These are phyloP conservation scores for Parathielavia appendiculata DNA, from an alignment of 495 filamentous ascomycete species.

Conservation along the genomic window DNA sequence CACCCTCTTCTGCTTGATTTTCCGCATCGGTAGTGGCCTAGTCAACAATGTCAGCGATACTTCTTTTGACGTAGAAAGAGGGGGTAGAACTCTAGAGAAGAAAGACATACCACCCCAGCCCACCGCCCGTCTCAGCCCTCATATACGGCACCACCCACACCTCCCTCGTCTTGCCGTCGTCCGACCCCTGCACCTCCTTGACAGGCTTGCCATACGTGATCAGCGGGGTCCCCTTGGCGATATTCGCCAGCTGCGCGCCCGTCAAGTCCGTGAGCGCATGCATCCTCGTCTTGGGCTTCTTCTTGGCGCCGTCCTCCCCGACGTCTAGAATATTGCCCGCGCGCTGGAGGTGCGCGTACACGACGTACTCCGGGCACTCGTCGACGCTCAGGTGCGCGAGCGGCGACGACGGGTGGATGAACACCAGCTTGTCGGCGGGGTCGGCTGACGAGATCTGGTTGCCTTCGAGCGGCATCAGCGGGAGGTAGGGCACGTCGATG, in stretches of 20 bases:
- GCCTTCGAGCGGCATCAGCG: slow-evolving; percentile 67
- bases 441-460: slow-evolving; percentile 25
- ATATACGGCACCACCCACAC: slow-evolving; percentile 79
- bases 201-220: slow-evolving; percentile 85
- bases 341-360: slow-evolving; percentile 81
- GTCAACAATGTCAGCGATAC: not conserved
- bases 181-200: slow-evolving; percentile 51
- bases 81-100: not conserved
- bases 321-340: slow-evolving; percentile 48
- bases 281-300: slow-evolving; percentile 78
- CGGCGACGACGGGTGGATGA: slow-evolving; percentile 77
- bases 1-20: slow-evolving; percentile 73
- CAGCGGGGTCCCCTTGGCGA: slow-evolving; percentile 82
- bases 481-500: slow-evolving; percentile 85
- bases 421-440: slow-evolving; percentile 54
- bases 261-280: slow-evolving; percentile 75
- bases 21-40: slow-evolving; percentile 69
- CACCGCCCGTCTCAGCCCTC: slow-evolving; percentile 54
- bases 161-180: slow-evolving; percentile 56
- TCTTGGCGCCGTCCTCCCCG: slow-evolving; percentile 15
- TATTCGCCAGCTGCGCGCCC: slow-evolving; percentile 65
- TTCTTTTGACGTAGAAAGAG: not conserved
- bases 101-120: slow-evolving; percentile 54
- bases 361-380: slow-evolving; percentile 74
- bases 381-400: slow-evolving; percentile 64